Base-by-base conservation (phyloP, 176 grass and related monocot genomes). In the Secale cereale region DNA sequence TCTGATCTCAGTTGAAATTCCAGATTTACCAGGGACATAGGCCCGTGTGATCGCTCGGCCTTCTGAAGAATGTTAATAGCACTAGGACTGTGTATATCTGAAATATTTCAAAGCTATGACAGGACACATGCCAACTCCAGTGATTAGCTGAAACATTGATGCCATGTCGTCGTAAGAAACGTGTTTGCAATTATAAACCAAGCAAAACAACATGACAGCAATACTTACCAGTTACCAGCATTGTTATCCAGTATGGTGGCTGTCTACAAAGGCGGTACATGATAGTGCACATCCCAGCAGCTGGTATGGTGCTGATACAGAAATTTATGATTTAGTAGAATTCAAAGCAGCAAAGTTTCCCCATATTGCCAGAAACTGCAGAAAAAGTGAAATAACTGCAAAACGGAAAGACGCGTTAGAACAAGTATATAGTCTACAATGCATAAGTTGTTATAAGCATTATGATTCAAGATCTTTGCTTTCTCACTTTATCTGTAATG, bases 351-450 rank as follows among this genome's bases (percentile, higher is more conserved):
- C 39, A 45, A 94, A 93, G 50, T 93, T 98, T 54, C 95, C 93
- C 95, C 95, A 93, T 88, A 95, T 93, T 20, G 93, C 87, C 75
- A 98, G 80, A 86, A 92, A 73, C 86, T 94, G 95, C 59, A 97
- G 31, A 36, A 90, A 90, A 88, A 75, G 92, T 94, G 72, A 94
- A 93, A 68, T 85, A 90, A 90, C 92, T 98, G 80, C 72, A 78
- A 88, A 85, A 61, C 59, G 7, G 81, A 88, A 82, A 66, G 52
- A 66, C 6, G 70, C 22, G 13, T 84, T 56, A 84, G 41, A 14
- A 68, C 22, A 67, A 72, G 15, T 83, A 33, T 83, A 33, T 54
- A 30, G 25, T 63, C 32, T 12, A 25, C 27, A 30, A 4, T 40
- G 66, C 48, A 87, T 17, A 46, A 35, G 35, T 36, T 80, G 17